Evolutionary conservation across 2,329 filamentous ascomycete genomes (phyloP), one percentile per base, ranked within the genome.

Genomic region (Akanthomyces dipterigenus): DNA sequence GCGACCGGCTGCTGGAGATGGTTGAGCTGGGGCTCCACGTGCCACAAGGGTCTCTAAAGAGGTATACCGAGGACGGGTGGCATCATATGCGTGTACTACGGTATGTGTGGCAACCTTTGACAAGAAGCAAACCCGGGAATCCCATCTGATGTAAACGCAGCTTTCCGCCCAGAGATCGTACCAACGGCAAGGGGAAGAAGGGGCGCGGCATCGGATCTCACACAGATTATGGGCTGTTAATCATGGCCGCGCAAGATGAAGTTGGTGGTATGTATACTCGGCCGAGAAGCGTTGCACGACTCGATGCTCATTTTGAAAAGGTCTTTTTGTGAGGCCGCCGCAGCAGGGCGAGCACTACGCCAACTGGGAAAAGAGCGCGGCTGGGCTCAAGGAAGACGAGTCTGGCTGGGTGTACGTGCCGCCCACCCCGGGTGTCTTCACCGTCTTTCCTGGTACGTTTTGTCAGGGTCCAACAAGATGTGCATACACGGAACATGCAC

Each of bases 121-220:
- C 8, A 14, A 31, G 24, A n/a, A 28, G 8, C 8, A 14, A 20
- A 46, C 16, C 11, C 24, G 6, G 22, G 11, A 22, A 34, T 12
- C n/a, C 3, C 7, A n/a, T 26, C 57, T 60, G 28, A 60, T 22
- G 6, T 3, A 9, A 34, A n/a, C 9, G 11, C 28, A 73, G 72
- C 18, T 75, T 76, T 26, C 73, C 73, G 1, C 62, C 68, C 1
- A 66, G 63, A 5, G 63, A 75, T 42, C 63, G 63, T 18, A 75
- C 72, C 12, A 82, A 81, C 45, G 79, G 78, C 18, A 81, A 81
- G 60, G 79, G 79, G 1, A 79, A 79, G 61, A 70, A 70, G 1
- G 79, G 78, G 3, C 78, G 79, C 9, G 79, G 80, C 3, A 82
- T 82, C 42, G 80, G 80, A 14, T 79, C 78, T 2, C 80, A 82